phyloP scores from a whole-genome alignment of 116 monocot genomes.

The Papilionanthe hybrid region DNA sequence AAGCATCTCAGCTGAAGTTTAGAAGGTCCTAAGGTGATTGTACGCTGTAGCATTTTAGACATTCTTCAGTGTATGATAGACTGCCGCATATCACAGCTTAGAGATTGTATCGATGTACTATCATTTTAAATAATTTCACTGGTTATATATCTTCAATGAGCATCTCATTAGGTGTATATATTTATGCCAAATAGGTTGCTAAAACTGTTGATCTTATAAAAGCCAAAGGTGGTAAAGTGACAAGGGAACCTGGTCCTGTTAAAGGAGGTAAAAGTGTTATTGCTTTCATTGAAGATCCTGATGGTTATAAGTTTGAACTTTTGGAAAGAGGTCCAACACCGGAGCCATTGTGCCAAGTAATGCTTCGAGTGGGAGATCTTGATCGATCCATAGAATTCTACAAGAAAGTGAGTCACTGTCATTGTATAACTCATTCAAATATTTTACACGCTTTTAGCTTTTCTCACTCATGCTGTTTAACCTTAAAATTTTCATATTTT shows the following conservation, averaged over 20 bases:
- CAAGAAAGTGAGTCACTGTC: conserved; percentile 32
- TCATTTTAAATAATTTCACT: neutral
- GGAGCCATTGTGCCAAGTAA: conserved; percentile 71
- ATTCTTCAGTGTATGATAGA: neutral
- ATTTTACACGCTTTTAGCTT: conserved; percentile 2
- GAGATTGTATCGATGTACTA: neutral
- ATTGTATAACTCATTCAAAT: conserved; percentile 1
- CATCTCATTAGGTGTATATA: neutral
- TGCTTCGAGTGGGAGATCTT: conserved; percentile 77
- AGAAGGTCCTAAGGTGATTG: neutral
- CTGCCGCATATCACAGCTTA: neutral
- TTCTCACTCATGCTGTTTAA: neutral
- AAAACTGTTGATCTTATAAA: conserved; percentile 66
- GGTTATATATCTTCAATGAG: neutral
- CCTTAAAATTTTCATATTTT: neutral
- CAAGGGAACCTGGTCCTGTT: conserved; percentile 61
- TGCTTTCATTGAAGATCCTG: conserved; percentile 73
- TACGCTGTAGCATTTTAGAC: neutral
- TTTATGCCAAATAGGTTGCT: conserved; percentile 25
- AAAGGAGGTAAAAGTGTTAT: conserved; percentile 52
- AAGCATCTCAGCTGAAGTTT: neutral
- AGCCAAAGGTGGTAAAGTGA: conserved; percentile 67
- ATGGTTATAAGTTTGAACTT: conserved; percentile 77
- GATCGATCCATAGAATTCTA: conserved; percentile 61
- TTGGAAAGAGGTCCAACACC: conserved; percentile 56